Conservation (phyloP, 2,329 filamentous ascomycete genomes). For the Torrubiella hemipterigena region DNA sequence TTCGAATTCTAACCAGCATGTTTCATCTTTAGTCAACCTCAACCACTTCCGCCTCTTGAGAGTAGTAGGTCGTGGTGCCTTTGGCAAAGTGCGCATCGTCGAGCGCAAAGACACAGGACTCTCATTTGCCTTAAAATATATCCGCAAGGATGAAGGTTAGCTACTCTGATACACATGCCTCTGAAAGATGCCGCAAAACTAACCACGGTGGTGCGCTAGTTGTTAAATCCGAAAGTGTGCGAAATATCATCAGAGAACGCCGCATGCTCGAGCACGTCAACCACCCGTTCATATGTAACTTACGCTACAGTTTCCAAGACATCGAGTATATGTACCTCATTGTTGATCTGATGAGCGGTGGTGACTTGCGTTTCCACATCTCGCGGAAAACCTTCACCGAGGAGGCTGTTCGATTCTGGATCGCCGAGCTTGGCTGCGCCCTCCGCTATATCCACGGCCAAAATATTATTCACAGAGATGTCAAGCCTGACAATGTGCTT, state of each 20-base stretch:
- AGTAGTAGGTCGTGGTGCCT: constrained; percentile 94
- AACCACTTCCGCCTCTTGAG: constrained; percentile 93
- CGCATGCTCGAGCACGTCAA: constrained; percentile 98
- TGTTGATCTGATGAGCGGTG: constrained; percentile 95
- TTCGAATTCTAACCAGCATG: not conserved
- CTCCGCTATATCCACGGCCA: constrained; percentile 76
- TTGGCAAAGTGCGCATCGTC: constrained; percentile 97
- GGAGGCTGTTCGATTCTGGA: constrained; percentile 94
- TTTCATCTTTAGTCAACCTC: constrained; percentile 59
- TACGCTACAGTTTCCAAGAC: constrained; percentile 98
- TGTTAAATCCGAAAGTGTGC: constrained; percentile 91
- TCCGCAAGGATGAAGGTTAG: constrained; percentile 93
- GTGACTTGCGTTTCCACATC: constrained; percentile 94
- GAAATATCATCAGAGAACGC: constrained; percentile 94
- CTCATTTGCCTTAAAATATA: constrained; percentile 96
- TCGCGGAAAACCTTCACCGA: constrained; percentile 97
- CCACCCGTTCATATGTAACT: constrained; percentile 94
- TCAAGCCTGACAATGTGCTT: constrained; percentile 86
- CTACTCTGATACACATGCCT: not conserved
- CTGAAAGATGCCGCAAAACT: constrained; percentile 6
- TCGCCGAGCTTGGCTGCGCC: constrained; percentile 85
- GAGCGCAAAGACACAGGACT: constrained; percentile 91
- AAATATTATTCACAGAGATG: constrained; percentile 80
- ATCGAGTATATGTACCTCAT: constrained; percentile 99
- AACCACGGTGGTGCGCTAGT: constrained; percentile 40